A percentile compares a stretch with the other conserved stretches of the same genome.
Evolutionary conservation across 2,329 filamentous ascomycete genomes (phyloP).

Genomic region (Alternaria infectoria): DNA sequence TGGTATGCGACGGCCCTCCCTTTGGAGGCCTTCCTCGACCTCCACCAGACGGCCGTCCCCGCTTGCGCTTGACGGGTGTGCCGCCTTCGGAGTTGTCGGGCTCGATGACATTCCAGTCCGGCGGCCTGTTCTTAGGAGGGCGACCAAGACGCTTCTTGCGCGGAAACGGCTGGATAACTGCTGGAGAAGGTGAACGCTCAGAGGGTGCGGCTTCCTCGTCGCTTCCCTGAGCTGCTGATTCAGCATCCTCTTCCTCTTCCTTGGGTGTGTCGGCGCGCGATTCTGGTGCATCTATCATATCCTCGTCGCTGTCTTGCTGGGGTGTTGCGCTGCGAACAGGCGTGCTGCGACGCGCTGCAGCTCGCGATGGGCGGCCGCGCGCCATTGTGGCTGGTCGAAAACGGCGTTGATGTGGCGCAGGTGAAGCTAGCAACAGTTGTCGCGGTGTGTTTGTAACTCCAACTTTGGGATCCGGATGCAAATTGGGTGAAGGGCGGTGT

Average conservation of each 20-base stretch:
- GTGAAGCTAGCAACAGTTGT: not conserved
- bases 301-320: slow-evolving; percentile 43
- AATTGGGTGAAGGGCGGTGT: slow-evolving; percentile 5
- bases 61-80: slow-evolving; percentile 57
- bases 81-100: slow-evolving; percentile 57
- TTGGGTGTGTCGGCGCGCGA: slow-evolving; percentile 49
- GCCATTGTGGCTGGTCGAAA: slow-evolving; percentile 33
- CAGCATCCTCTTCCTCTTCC: slow-evolving; percentile 56
- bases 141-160: slow-evolving; percentile 80
- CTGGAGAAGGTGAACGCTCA: slow-evolving; percentile 53
- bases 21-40: slow-evolving; percentile 76
- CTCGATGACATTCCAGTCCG: slow-evolving; percentile 71
- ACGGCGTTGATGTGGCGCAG: not conserved
- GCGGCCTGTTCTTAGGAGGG: slow-evolving; percentile 82
- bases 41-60: slow-evolving; percentile 57
- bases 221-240: slow-evolving; percentile 56
- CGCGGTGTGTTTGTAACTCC: not conserved
- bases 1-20: slow-evolving; percentile 75
- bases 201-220: slow-evolving; percentile 53
- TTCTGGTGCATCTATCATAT: slow-evolving; percentile 43
- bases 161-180: slow-evolving; percentile 64
- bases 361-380: slow-evolving; percentile 46
- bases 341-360: slow-evolving; percentile 49
- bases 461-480: not conserved
- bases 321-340: slow-evolving; percentile 46